Evolutionary conservation across 1,284 basidiomycete species (phyloP).

Genomic region (Leccinum fallax): DNA sequence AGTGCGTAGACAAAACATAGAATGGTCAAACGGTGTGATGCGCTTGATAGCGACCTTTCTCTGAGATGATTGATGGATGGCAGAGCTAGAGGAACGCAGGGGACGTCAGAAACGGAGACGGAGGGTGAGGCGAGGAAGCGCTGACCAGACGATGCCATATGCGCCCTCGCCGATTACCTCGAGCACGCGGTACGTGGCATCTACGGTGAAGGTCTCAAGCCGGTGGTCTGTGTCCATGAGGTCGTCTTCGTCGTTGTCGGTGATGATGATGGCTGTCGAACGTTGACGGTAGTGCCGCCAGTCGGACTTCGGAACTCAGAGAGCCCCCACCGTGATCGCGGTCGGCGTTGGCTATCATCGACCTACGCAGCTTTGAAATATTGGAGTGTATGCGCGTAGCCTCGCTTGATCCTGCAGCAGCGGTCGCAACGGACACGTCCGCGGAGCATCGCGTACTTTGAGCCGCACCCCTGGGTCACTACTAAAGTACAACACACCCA

Average conservation of each 20-base stretch:
- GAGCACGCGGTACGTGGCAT: slow-evolving; percentile 78
- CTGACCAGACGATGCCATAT: slow-evolving; percentile 80
- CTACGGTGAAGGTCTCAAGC: slow-evolving; percentile 34
- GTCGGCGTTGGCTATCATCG: slow-evolving; percentile 5
- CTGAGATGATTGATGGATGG: slow-evolving; percentile 63
- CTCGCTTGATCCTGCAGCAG: not conserved
- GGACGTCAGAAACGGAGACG: slow-evolving; percentile 5
- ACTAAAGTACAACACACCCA: not conserved
- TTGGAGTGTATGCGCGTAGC: not conserved
- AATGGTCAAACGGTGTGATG: slow-evolving; percentile 86
- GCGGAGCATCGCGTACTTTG: slow-evolving; percentile 6
- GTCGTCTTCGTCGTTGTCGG: slow-evolving; percentile 13
- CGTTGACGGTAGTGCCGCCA: not conserved
- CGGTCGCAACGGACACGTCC: not conserved
- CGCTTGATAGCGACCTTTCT: slow-evolving; percentile 78
- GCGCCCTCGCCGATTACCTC: slow-evolving; percentile 91
- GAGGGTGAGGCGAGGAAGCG: not conserved
- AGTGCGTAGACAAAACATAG: slow-evolving; percentile 86
- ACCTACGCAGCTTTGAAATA: not conserved
- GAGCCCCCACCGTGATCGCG: not conserved
- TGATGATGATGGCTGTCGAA: slow-evolving; percentile 3
- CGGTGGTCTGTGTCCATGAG: slow-evolving; percentile 26
- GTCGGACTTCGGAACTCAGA: slow-evolving; percentile 31
- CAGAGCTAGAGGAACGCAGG: slow-evolving; percentile 49
- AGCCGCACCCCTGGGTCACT: not conserved